These are phyloP conservation scores for Lepidium africanum DNA, from an alignment of 345 rosid genomes.

Conservation along the genomic window DNA sequence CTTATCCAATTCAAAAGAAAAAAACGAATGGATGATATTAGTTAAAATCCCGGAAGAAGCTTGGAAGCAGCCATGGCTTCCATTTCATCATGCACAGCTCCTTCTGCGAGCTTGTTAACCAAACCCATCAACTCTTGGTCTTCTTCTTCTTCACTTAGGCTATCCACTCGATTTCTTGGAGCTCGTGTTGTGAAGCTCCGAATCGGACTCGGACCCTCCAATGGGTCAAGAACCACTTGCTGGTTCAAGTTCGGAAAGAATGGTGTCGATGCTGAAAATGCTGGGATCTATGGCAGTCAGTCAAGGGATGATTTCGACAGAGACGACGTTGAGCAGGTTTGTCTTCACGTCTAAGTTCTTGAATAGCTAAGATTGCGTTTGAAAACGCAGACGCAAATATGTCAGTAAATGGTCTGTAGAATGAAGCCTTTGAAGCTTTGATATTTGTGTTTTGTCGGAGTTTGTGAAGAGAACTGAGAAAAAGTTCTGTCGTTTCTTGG, in stretches of 20 bases:
- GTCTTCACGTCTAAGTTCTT: neutral
- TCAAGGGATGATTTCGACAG: conserved; percentile 80
- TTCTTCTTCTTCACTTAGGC: conserved; percentile 23
- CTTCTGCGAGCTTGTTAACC: conserved; percentile 21
- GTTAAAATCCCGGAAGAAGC: neutral
- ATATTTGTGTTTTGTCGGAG: neutral
- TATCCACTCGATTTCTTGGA: conserved; percentile 55
- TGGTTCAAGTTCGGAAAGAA: conserved; percentile 87
- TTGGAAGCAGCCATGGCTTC: conserved; percentile 36
- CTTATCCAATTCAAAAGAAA: neutral
- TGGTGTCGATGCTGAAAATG: conserved; percentile 93
- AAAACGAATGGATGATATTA: conserved; percentile 16
- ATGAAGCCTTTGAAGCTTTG: neutral
- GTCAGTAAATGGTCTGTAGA: neutral
- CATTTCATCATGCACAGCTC: conserved; percentile 31
- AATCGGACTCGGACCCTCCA: conserved; percentile 53
- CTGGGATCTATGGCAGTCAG: conserved; percentile 94
- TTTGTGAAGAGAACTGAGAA: neutral
- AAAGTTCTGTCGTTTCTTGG: neutral
- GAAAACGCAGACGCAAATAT: neutral
- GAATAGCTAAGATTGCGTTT: neutral
- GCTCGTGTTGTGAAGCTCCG: conserved; percentile 17
- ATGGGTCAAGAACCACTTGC: conserved; percentile 60
- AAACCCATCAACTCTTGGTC: conserved; percentile 25
- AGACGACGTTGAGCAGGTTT: conserved; percentile 98